phyloP scores from a whole-genome alignment of 2,329 filamentous ascomycete genomes.

The Exserohilum rostratum region DNA sequence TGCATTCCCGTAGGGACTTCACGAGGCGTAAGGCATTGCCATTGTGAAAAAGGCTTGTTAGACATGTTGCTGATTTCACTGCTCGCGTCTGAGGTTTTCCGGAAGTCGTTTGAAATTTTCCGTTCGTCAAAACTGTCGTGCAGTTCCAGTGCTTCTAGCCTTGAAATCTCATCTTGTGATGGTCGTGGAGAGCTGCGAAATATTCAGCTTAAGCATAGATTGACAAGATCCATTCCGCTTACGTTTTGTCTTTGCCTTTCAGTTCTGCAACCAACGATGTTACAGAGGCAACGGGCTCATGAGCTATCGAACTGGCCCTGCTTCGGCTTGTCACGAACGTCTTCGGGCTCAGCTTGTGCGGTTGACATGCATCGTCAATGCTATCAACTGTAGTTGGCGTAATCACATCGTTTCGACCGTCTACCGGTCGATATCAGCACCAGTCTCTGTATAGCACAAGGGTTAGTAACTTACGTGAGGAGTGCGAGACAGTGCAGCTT shows the following conservation, averaged over 20 bases:
- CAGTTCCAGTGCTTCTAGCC: constrained; percentile 28
- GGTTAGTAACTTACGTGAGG: constrained; percentile 32
- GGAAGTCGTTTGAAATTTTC: constrained; percentile 4
- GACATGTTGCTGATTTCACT: constrained; percentile 21
- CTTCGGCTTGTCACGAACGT: constrained; percentile 34
- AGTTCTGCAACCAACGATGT: not conserved
- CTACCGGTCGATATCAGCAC: constrained; percentile 17
- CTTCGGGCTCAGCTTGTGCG: constrained; percentile 31
- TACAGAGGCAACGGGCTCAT: constrained; percentile 10
- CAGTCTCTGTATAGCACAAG: not conserved
- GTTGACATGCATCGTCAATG: constrained; percentile 29
- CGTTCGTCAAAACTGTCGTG: constrained; percentile 17
- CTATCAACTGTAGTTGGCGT: constrained; percentile 27
- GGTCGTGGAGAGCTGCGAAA: constrained; percentile 21
- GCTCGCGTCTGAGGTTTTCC: constrained; percentile 14
- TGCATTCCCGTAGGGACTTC: constrained; percentile 20
- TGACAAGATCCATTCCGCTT: not conserved
- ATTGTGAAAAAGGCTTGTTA: constrained; percentile 41
- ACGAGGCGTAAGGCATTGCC: constrained; percentile 41
- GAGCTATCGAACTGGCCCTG: constrained; percentile 26
- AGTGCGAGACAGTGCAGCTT: constrained; percentile 34
- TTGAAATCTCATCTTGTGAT: constrained; percentile 27
- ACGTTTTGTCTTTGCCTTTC: constrained; percentile 12
- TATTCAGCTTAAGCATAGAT: constrained; percentile 2
- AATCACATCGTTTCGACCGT: constrained; percentile 33